Evolutionary conservation across 1,284 basidiomycete genomes (phyloP).

Genomic region (Veloboletus limbatus): DNA sequence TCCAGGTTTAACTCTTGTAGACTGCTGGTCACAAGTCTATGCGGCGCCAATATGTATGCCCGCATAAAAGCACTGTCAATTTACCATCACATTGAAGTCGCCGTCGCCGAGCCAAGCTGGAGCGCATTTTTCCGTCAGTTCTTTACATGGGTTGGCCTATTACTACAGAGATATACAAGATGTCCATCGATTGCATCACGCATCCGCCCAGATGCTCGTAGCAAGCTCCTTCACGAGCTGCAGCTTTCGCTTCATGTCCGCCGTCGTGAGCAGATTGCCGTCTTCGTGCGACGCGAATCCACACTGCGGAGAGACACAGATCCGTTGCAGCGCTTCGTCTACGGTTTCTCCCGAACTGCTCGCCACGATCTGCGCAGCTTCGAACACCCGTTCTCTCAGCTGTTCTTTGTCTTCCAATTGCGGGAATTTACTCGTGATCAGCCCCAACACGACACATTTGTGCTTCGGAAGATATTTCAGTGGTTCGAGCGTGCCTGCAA

Average conservation of each 20-base stretch:
- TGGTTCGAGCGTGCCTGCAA: slow-evolving; percentile 50
- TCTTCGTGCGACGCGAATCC: slow-evolving; percentile 71
- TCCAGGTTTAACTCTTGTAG: too few species aligned
- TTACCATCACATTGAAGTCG: too few species aligned
- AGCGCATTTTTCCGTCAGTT: too few species aligned
- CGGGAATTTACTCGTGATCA: slow-evolving; percentile 71
- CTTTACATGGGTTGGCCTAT: too few species aligned
- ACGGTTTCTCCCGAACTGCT: slow-evolving; percentile 50
- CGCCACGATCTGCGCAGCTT: slow-evolving; percentile 61
- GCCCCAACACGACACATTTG: slow-evolving; percentile 71
- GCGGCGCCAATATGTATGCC: too few species aligned
- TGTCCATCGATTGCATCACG: too few species aligned
- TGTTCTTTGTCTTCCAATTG: slow-evolving; percentile 59
- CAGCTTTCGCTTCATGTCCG: slow-evolving; percentile 27
- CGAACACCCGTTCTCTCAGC: slow-evolving; percentile 58
- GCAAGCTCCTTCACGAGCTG: slow-evolving; percentile 26
- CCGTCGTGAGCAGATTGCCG: slow-evolving; percentile 42
- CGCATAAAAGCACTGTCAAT: too few species aligned
- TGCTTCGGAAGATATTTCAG: slow-evolving; percentile 62
- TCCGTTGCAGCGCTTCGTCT: slow-evolving; percentile 56
- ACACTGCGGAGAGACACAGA: slow-evolving; percentile 72
- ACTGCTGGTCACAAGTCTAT: too few species aligned
- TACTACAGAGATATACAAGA: too few species aligned
- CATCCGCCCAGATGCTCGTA: slow-evolving; percentile 24
- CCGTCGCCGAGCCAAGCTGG: too few species aligned